A percentile compares a stretch with the other conserved stretches of the same genome.
Conservation (phyloP, 1,284 basidiomycete genomes). For the Mrakiaceae sp. region DNA sequence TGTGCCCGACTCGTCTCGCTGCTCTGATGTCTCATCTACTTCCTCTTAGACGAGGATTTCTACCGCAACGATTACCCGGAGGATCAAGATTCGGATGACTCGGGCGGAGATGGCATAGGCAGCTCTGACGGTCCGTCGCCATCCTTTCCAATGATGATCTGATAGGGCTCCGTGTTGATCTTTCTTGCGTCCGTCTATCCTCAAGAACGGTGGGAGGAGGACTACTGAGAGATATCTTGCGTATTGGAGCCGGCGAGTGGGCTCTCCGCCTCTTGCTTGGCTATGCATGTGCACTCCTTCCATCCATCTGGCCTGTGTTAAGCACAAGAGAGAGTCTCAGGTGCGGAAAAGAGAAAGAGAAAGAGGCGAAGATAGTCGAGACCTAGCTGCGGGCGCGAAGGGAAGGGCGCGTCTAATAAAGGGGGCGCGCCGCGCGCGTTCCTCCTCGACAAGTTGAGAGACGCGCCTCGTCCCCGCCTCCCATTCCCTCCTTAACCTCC, state of each 20-base stretch:
- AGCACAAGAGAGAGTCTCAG: too few relatives aligned
- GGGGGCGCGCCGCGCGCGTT: too few relatives aligned
- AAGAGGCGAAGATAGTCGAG: too few relatives aligned
- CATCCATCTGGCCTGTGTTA: too few relatives aligned
- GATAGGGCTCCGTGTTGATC: neutral
- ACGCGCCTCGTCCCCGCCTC: neutral
- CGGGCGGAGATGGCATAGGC: neutral
- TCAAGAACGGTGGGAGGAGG: neutral
- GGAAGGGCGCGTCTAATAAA: too few relatives aligned
- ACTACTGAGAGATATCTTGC: neutral
- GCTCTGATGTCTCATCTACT: neutral
- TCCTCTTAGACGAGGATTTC: constrained; percentile 31
- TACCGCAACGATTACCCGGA: constrained; percentile 38
- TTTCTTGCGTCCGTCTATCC: neutral
- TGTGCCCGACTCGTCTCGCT: neutral
- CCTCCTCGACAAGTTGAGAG: too few relatives aligned
- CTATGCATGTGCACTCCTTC: too few relatives aligned
- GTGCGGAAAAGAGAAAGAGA: too few relatives aligned
- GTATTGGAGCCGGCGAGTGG: too few relatives aligned
- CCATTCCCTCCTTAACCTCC: neutral
- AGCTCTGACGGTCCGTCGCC: neutral
- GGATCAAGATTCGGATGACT: constrained; percentile 31
- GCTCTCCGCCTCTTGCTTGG: too few relatives aligned
- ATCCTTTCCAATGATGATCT: neutral
- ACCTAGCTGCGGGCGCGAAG: too few relatives aligned